These are phyloP conservation scores for Aspergillus asperescens DNA, from an alignment of 495 filamentous ascomycete species.

Conservation along the genomic window DNA sequence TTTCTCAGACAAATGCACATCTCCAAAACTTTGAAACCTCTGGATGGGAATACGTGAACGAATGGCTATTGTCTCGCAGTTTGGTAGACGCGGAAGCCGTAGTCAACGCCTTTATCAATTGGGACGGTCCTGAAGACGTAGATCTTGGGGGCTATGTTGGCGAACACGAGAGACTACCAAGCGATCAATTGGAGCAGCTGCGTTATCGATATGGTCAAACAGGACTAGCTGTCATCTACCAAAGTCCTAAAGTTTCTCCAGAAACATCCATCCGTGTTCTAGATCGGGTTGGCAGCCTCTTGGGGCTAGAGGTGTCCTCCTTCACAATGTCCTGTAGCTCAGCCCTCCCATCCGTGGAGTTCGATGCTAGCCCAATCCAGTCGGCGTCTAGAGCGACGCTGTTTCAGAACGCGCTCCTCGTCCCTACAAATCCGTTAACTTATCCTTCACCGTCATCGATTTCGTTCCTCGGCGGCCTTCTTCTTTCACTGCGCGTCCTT, in stretches of 20 bases:
- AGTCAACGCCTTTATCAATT: conserved; percentile 60
- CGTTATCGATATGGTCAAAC: conserved; percentile 64
- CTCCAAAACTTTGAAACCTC: conserved; percentile 17
- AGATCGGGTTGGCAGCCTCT: conserved; percentile 52
- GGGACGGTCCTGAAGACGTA: conserved; percentile 76
- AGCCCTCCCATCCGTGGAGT: conserved; percentile 28
- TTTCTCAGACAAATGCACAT: conserved; percentile 21
- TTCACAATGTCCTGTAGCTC: conserved; percentile 29
- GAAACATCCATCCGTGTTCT: conserved; percentile 59
- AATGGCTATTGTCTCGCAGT: conserved; percentile 71
- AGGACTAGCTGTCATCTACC: conserved; percentile 67
- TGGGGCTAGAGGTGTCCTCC: conserved; percentile 51
- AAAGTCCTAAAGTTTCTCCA: conserved; percentile 57
- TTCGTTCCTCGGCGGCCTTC: conserved; percentile 59
- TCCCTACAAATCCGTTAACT: conserved; percentile 61
- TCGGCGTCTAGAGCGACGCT: conserved; percentile 44
- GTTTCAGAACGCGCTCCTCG: conserved; percentile 53
- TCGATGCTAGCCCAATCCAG: conserved; percentile 35
- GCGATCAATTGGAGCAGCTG: conserved; percentile 49
- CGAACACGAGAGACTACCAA: conserved; percentile 39
- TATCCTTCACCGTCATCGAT: conserved; percentile 55
- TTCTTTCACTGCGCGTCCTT: conserved; percentile 63
- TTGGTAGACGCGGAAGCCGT: conserved; percentile 44
- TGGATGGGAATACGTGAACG: conserved; percentile 75
- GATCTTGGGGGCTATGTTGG: conserved; percentile 68